A percentile compares a stretch with the other conserved stretches of the same genome.
Conservation (phyloP, 371 early-diverging fungal genomes). For the Gilbertella persicaria region DNA sequence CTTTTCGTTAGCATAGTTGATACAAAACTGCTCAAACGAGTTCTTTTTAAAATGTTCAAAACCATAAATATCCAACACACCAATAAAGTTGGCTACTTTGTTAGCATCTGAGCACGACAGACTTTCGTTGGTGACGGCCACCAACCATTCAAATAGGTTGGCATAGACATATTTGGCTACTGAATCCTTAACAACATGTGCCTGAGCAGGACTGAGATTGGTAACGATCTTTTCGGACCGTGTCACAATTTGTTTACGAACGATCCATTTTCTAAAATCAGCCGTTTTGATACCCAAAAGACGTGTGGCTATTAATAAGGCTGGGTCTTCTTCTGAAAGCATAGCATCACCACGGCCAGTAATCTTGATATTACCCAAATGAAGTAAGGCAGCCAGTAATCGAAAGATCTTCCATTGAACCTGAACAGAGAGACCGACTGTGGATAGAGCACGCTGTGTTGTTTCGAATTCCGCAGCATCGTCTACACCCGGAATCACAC, state of each 20-base stretch:
- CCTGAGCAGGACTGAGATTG: constrained; percentile 74
- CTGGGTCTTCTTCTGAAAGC: constrained; percentile 74
- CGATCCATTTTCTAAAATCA: constrained; percentile 89
- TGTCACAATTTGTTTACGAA: constrained; percentile 88
- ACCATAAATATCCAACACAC: constrained; percentile 96
- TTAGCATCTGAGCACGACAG: constrained; percentile 59
- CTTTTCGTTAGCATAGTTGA: constrained; percentile 98
- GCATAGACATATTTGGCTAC: constrained; percentile 94
- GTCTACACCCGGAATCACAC: constrained; percentile 82
- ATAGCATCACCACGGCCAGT: constrained; percentile 72
- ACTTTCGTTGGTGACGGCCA: constrained; percentile 79
- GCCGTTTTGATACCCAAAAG: constrained; percentile 74
- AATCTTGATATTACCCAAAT: constrained; percentile 90
- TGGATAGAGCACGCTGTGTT: constrained; percentile 84
- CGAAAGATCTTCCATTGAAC: constrained; percentile 90
- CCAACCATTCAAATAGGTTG: constrained; percentile 93
- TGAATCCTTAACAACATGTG: constrained; percentile 85
- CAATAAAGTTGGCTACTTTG: constrained; percentile 73
- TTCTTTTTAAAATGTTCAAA: constrained; percentile 98
- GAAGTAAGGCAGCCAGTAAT: constrained; percentile 85
- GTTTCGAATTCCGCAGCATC: constrained; percentile 89
- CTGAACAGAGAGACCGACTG: constrained; percentile 83
- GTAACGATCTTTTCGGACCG: constrained; percentile 88
- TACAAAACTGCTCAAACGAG: constrained; percentile 99
- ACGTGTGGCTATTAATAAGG: constrained; percentile 63